Percentiles rank a stretch among this genome's conserved stretches.
Conservation (phyloP, 805 yeast genomes). For the Wickerhamomyces ciferrii region DNA sequence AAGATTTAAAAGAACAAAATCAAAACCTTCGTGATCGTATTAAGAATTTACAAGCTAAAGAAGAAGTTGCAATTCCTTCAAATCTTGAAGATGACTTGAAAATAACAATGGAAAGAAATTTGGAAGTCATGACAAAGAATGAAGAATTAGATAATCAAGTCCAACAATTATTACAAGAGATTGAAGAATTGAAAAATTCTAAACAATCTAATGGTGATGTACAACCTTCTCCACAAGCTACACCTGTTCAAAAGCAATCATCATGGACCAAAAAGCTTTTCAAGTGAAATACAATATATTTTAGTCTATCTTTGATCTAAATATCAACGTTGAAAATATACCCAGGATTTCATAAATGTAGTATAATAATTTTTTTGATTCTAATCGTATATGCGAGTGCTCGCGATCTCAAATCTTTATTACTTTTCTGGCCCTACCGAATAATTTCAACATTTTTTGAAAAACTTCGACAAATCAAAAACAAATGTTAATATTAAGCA, state of each 20-base stretch:
- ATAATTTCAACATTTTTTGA: not conserved
- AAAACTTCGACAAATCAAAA: not conserved
- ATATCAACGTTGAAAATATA: not conserved
- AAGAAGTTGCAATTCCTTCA: slow-evolving; percentile 31
- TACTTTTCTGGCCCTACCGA: not conserved
- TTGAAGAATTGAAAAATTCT: slow-evolving; percentile 27
- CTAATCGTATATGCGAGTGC: no score
- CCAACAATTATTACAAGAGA: slow-evolving; percentile 34
- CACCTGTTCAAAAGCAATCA: slow-evolving; percentile 3
- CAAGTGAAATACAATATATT: slow-evolving; percentile 1
- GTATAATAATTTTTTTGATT: no score
- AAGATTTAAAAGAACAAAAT: slow-evolving; percentile 46
- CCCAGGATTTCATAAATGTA: no score
- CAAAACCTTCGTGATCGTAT: slow-evolving; percentile 35
- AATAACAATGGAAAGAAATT: slow-evolving; percentile 53
- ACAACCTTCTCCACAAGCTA: slow-evolving; percentile 1
- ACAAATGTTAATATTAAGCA: not conserved
- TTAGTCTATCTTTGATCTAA: not conserved
- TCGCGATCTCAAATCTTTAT: no score
- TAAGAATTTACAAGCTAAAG: slow-evolving; percentile 23
- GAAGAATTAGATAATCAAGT: slow-evolving; percentile 50
- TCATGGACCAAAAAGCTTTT: slow-evolving; percentile 20
- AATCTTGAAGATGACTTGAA: slow-evolving; percentile 47
- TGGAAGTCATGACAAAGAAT: slow-evolving; percentile 63
- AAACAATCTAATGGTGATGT: slow-evolving; percentile 17